Conservation (phyloP, 139 green algal species). For the Coccomyxa sp. region DNA sequence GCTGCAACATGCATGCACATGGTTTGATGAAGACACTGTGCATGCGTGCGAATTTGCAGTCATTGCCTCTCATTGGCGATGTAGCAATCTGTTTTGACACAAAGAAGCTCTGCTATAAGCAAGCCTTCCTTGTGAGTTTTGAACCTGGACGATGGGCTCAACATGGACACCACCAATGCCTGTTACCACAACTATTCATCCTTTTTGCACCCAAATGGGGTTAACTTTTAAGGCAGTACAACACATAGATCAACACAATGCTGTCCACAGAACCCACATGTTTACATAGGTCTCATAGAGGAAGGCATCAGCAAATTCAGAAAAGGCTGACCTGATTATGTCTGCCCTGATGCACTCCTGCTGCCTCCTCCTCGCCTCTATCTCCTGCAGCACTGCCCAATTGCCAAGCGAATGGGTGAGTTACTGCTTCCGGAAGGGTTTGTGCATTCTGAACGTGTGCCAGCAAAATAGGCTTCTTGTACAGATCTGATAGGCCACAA, state of each 20-base stretch:
- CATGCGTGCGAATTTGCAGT: too few relatives aligned
- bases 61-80: too few relatives aligned
- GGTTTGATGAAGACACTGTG: too few relatives aligned
- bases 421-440: not conserved
- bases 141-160: too few relatives aligned
- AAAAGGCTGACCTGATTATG: not conserved
- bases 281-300: not conserved
- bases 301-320: too few relatives aligned
- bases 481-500: not conserved
- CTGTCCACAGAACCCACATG: not conserved
- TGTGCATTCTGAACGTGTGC: not conserved
- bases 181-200: too few relatives aligned
- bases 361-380: not conserved
- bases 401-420: too few relatives aligned
- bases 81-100: too few relatives aligned
- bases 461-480: not conserved
- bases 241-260: not conserved
- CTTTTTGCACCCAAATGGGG: not conserved
- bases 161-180: too few relatives aligned
- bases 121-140: too few relatives aligned
- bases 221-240: not conserved
- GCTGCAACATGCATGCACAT: too few relatives aligned
- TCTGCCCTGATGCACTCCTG: not conserved
- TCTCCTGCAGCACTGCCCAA: not conserved
- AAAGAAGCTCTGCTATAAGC: too few relatives aligned